Conservation (phyloP, 2,329 filamentous ascomycete genomes). For the Helminthosporium solani region DNA sequence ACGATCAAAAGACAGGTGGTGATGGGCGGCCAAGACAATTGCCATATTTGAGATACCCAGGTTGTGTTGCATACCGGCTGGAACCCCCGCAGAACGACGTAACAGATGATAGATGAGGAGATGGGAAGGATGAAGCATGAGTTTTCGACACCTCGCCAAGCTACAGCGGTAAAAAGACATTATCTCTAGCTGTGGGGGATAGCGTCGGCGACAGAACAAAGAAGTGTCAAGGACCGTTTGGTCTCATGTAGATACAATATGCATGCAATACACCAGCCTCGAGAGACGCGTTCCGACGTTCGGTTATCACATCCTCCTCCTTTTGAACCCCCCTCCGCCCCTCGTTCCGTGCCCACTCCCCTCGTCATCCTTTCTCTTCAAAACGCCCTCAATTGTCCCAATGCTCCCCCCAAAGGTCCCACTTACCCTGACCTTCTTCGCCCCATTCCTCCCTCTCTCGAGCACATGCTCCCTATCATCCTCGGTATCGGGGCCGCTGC, state of each 20-base stretch:
- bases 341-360: neutral
- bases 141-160: neutral
- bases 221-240: no score
- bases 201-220: no score
- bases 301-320: slow-evolving; percentile 2
- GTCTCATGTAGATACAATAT: no score
- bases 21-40: slow-evolving; percentile 1
- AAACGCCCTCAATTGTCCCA: slow-evolving; percentile 3
- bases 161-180: neutral
- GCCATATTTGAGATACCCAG: slow-evolving; percentile 13
- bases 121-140: neutral
- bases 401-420: slow-evolving; percentile 21
- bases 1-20: slow-evolving; percentile 3
- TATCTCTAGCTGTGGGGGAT: neutral
- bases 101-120: neutral
- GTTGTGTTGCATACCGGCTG: neutral
- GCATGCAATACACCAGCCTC: no score
- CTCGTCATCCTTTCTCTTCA: slow-evolving; percentile 23
- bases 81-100: neutral
- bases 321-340: slow-evolving; percentile 1
- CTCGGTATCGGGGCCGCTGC: slow-evolving; percentile 17
- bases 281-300: no score
- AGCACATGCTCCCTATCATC: slow-evolving; percentile 12
- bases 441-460: slow-evolving; percentile 21
- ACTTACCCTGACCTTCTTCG: slow-evolving; percentile 28